A percentile compares a stretch with the other conserved stretches of the same genome.
These are phyloP conservation scores for Phytophthora tubulina DNA, from an alignment of 352 stramenopile genomes.

Conservation along the genomic window DNA sequence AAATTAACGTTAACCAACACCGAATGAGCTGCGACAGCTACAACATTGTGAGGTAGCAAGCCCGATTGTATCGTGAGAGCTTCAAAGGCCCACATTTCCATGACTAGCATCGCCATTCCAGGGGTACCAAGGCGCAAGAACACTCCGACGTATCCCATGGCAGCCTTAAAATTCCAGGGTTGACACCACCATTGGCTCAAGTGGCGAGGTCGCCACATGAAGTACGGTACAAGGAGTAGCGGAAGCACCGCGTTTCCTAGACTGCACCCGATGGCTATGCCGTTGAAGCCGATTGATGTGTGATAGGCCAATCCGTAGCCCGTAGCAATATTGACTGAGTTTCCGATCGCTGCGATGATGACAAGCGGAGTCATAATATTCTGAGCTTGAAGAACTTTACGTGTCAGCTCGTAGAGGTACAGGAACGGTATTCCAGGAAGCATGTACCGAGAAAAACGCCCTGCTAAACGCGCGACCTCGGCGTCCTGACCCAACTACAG, in stretches of 20 bases:
- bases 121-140: constrained; percentile 60
- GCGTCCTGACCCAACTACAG: constrained; percentile 49
- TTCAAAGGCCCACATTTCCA: constrained; percentile 74
- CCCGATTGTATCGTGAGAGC: constrained; percentile 57
- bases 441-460: constrained; percentile 63
- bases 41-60: constrained; percentile 52
- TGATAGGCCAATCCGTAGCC: constrained; percentile 77
- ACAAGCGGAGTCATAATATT: constrained; percentile 80
- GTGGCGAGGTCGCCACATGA: constrained; percentile 44
- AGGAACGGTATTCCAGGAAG: constrained; percentile 70
- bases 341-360: constrained; percentile 64
- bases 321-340: constrained; percentile 66
- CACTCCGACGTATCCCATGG: constrained; percentile 37
- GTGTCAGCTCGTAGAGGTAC: constrained; percentile 80
- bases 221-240: constrained; percentile 57
- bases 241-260: constrained; percentile 58
- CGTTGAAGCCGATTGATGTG: constrained; percentile 71
- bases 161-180: constrained; percentile 45
- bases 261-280: constrained; percentile 66
- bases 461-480: constrained; percentile 58
- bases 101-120: constrained; percentile 62
- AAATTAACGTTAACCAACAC: constrained; percentile 70
- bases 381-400: constrained; percentile 79
- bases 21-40: constrained; percentile 61
- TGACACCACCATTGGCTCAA: constrained; percentile 48